These are phyloP conservation scores for Euptelea pleiosperma DNA, from an alignment of 164 flowering plant genomes.

Conservation along the genomic window DNA sequence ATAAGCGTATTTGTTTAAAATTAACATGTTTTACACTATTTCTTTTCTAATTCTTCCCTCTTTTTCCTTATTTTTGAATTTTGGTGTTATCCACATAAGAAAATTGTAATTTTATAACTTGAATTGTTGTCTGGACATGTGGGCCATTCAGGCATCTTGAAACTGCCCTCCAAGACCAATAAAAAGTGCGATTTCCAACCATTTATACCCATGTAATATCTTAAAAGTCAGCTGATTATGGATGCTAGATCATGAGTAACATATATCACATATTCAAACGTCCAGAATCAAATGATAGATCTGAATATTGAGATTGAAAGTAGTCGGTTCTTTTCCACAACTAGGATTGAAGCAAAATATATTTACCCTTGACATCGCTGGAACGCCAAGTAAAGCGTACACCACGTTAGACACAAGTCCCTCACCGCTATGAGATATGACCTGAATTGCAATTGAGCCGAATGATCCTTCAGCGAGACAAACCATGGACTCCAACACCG, in stretches of 20 bases:
- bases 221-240: background rate
- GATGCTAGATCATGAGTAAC: background rate
- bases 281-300: background rate
- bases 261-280: background rate
- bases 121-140: background rate
- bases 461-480: slow-evolving; percentile 55
- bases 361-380: slow-evolving; percentile 97
- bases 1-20: no score
- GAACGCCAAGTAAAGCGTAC: slow-evolving; percentile 94
- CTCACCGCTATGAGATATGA: slow-evolving; percentile 78
- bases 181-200: no score
- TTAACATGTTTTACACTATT: no score
- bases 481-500: slow-evolving; percentile 48
- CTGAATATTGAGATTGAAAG: background rate
- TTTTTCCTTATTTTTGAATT: no score
- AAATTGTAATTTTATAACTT: background rate
- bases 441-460: slow-evolving; percentile 58
- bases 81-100: no score
- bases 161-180: no score
- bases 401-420: slow-evolving; percentile 84
- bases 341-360: background rate
- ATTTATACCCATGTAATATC: background rate
- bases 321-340: background rate
- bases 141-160: background rate
- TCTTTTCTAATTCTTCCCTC: no score